Base-by-base conservation (phyloP, 495 filamentous ascomycete species). In the Penicillium parvum region DNA sequence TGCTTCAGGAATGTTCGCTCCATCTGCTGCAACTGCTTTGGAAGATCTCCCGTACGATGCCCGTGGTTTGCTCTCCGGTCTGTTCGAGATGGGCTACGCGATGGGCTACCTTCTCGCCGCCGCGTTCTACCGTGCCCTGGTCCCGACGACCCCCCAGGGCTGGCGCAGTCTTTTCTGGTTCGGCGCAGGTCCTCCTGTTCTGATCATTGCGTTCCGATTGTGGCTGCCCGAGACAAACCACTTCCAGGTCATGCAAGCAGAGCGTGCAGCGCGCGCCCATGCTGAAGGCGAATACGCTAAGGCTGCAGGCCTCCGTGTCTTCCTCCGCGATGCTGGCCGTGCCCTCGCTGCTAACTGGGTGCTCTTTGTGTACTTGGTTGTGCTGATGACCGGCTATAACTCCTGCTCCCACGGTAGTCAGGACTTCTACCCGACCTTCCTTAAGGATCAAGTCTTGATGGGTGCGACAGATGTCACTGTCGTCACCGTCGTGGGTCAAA, bases 131-230 rank as follows among this genome's bases (percentile, higher is more conserved):
- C 70, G 82, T 16, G 82, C 68, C 10, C 71, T 85, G 0, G 83
- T 85, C 8, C 59, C 78, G 46, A 83, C 77, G 1, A 85, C 83
- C 0, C 52, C 67, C 11, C 75, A 85, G 47, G 79, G 74, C 26
- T 85, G 82, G 82, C 64, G 80, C 12, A 80, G 82, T 22, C 69
- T 88, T 1, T 90, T 79, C 68, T 90, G 84, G 85, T 88, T 88
- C 53, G 84, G 82, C 1, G 84, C 85, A 1, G 73, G 78, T 10
- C 83, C 82, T 0, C 84, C 85, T 0, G 70, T 86, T 14, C 53
- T 88, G 27, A 82, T 90, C 60, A 88, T 88, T 47, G 54, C 75
- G 32, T 84, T 82, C 68, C 81, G 85, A 16, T 68, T 82, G 25
- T 73, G 66, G 46, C 68, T 88, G 0, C 82, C 85, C 15, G 85